phyloP scores from a whole-genome alignment of 2,329 filamentous ascomycete species.

The Cytospora leucostoma region DNA sequence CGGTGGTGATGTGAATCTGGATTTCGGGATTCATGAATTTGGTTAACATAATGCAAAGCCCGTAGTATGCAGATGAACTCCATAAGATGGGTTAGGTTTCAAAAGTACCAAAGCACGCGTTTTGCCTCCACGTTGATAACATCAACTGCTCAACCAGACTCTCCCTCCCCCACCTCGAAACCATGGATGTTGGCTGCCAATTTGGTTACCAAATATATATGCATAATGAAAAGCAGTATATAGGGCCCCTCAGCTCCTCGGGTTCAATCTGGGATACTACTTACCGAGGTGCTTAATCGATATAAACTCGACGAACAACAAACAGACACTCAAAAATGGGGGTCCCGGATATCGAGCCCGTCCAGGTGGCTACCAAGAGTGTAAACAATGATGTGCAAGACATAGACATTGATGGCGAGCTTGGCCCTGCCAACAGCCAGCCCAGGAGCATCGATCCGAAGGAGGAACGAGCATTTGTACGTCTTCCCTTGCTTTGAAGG shows the following conservation, averaged over 20 bases:
- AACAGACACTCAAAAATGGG: background rate
- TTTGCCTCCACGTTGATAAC: constrained; percentile 15
- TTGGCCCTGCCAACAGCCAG: no score
- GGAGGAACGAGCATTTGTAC: constrained; percentile 18
- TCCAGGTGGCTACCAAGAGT: background rate
- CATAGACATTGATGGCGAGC: background rate
- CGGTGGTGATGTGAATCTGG: no score
- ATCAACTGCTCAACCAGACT: background rate
- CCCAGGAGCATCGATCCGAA: constrained; percentile 1
- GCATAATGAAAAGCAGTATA: no score
- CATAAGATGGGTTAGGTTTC: no score
- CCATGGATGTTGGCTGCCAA: background rate
- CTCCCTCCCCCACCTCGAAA: background rate
- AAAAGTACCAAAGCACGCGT: background rate
- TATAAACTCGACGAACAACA: no score
- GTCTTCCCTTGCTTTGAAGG: background rate
- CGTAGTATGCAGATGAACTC: no score
- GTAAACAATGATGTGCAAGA: background rate
- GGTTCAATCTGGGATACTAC: no score
- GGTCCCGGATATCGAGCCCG: background rate
- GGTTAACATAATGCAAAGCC: no score
- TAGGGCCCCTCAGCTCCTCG: no score
- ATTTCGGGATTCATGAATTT: no score
- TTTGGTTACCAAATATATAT: no score
- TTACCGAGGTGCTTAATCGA: no score